Percentiles rank a stretch among this genome's conserved stretches.
phyloP scores from a whole-genome alignment of 176 grass and related monocot genomes.

The Elaeis guineensis region DNA sequence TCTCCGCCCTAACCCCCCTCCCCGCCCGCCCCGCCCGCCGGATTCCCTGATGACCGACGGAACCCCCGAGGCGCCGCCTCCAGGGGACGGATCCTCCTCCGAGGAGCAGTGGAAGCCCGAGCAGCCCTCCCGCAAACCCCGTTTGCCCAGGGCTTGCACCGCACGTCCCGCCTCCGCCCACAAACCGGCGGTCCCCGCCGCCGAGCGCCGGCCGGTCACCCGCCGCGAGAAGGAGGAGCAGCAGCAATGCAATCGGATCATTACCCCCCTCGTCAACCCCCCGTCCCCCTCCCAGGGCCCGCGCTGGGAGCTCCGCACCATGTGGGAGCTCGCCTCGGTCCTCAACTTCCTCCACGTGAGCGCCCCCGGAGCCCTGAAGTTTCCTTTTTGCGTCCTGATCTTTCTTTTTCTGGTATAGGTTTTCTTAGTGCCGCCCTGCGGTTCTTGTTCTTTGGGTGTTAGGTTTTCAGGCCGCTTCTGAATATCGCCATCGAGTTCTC shows the following conservation, averaged over 20 bases:
- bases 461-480: conserved; percentile 83
- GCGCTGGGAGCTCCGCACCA: conserved; percentile 11
- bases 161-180: neutral
- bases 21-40: neutral
- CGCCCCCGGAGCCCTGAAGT: neutral
- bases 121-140: neutral
- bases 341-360: conserved; percentile 21
- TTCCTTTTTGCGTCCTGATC: neutral
- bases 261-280: conserved; percentile 3
- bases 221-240: conserved; percentile 8
- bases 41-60: conserved; percentile 3
- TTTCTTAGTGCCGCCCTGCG: conserved; percentile 2
- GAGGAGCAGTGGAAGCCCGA: neutral
- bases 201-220: conserved; percentile 2
- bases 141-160: conserved; percentile 9
- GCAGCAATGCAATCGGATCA: neutral
- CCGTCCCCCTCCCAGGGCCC: conserved; percentile 3
- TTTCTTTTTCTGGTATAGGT: neutral
- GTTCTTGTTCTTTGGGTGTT: conserved; percentile 3
- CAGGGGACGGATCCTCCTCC: conserved; percentile 3
- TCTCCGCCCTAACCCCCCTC: neutral
- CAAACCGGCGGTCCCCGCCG: neutral
- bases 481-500: conserved; percentile 79
- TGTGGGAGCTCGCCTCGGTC: conserved; percentile 21
- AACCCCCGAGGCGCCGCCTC: neutral